Evolutionary conservation across 2,329 filamentous ascomycete species (phyloP).

Genomic region (Aspergillus sp.): DNA sequence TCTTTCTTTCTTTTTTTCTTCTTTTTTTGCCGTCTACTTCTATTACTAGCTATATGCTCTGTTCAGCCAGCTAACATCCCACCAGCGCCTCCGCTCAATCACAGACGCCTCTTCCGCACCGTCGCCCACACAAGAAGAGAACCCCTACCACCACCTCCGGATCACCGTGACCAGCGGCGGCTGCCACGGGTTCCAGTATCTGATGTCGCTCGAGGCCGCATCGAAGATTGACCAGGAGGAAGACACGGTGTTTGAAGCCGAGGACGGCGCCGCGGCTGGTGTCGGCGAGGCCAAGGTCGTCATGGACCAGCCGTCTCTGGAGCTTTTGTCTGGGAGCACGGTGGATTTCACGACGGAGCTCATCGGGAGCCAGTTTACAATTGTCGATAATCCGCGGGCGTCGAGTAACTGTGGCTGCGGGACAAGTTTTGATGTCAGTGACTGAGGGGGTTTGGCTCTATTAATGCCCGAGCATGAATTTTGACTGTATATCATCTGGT

Average conservation of each 20-base stretch:
- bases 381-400: slow-evolving; percentile 83
- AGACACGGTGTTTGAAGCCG: slow-evolving; percentile 75
- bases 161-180: slow-evolving; percentile 88
- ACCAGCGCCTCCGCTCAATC: slow-evolving; percentile 62
- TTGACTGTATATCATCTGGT: too few species aligned
- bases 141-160: slow-evolving; percentile 76
- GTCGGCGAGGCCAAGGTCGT: slow-evolving; percentile 64
- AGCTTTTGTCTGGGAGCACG: slow-evolving; percentile 84
- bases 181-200: slow-evolving; percentile 95
- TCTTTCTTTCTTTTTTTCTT: too few species aligned
- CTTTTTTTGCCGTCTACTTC: too few species aligned
- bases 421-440: slow-evolving; percentile 92
- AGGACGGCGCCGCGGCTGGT: slow-evolving; percentile 25
- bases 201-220: slow-evolving; percentile 67
- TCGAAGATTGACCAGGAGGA: slow-evolving; percentile 58
- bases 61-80: neutral
- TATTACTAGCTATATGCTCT: too few species aligned
- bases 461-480: too few species aligned
- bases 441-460: too few species aligned
- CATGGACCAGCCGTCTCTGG: slow-evolving; percentile 77
- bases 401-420: slow-evolving; percentile 95
- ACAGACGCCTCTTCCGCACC: slow-evolving; percentile 43
- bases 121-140: slow-evolving; percentile 36
- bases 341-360: slow-evolving; percentile 95
- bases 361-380: slow-evolving; percentile 92